Evolutionary conservation across 768 basidiomycete species (phyloP).

Genomic region (Lepiota venenata): DNA sequence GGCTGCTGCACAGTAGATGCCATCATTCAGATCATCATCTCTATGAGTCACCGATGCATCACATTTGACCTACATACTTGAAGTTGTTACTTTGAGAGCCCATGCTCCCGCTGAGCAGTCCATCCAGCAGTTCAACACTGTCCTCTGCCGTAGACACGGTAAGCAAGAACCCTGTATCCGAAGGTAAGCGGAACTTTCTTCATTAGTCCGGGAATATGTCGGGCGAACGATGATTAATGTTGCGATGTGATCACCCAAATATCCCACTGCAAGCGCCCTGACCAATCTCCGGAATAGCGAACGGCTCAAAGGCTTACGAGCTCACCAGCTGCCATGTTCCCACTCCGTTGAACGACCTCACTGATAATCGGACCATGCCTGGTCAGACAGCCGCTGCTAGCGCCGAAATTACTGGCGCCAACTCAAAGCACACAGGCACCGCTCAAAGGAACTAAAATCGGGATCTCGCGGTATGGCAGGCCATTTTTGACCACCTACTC

Average conservation of each 20-base stretch:
- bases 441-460: conserved; percentile 77
- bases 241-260: conserved; percentile 59
- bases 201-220: conserved; percentile 73
- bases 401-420: conserved; percentile 90
- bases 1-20: too few species aligned
- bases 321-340: conserved; percentile 91
- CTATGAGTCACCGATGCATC: too few species aligned
- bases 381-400: conserved; percentile 30
- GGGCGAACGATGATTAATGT: conserved; percentile 79
- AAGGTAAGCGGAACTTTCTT: not conserved
- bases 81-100: too few species aligned
- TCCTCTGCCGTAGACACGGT: conserved; percentile 49
- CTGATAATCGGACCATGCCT: not conserved
- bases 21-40: too few species aligned
- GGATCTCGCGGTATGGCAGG: conserved; percentile 90
- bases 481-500: conserved; percentile 19
- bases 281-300: conserved; percentile 95
- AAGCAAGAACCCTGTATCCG: conserved; percentile 5
- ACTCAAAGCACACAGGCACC: conserved; percentile 67
- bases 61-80: too few species aligned
- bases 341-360: conserved; percentile 62
- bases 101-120: not conserved
- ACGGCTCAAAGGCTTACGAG: conserved; percentile 84
- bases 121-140: conserved; percentile 19
- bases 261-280: conserved; percentile 48